Evolutionary conservation across 371 early-diverging fungal genomes (phyloP), one percentile per base, ranked within the genome.

Genomic region (Mortierella sp.): DNA sequence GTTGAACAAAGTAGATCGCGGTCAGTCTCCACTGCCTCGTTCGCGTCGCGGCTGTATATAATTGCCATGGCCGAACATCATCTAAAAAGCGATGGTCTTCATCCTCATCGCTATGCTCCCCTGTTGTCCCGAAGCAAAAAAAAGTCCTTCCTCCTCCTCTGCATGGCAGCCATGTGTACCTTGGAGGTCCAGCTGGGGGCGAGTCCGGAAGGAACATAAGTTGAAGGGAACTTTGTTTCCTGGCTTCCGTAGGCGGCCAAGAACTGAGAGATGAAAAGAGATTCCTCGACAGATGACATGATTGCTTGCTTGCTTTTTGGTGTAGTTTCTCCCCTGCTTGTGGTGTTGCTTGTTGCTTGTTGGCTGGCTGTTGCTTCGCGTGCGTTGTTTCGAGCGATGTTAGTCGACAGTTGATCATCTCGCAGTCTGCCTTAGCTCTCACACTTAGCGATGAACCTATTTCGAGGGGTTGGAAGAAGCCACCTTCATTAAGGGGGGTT

Each of bases 121-220:
- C 16, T 24, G 3, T 40, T 55, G 43, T 43, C 28, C 31, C 19
- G 44, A 43, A 14, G 31, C n/a, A 14, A 21, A 43, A 40, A 24
- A 43, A 11, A 13, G 16, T 34, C 8, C 28, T n/a, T 34, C 28
- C 31, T n/a, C 50, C 24, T 31, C 28, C 40, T 46, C 24, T n/a
- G n/a, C 3, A 43, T 48, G 5, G n/a, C 24, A 2, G 21, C 21
- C n/a, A n/a, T 67, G 8, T 46, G 34, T 83, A 83, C 84, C 84
- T 83, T 83, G 74, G 84, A 83, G n/a, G 84, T 80, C 84, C 77
- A 80, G 71, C 69, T 75, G 50, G 84, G 84, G 1, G 84, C 84
- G 19, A 80, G 28, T 21, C 75, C 80, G 34, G 84, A 75, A 21
- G 80, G 50, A 43, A 83, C 74, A 53, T 69, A 80, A 14, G 80